Evolutionary conservation across 352 stramenopile species (phyloP).

Genomic region (Phytopythium boreale): DNA sequence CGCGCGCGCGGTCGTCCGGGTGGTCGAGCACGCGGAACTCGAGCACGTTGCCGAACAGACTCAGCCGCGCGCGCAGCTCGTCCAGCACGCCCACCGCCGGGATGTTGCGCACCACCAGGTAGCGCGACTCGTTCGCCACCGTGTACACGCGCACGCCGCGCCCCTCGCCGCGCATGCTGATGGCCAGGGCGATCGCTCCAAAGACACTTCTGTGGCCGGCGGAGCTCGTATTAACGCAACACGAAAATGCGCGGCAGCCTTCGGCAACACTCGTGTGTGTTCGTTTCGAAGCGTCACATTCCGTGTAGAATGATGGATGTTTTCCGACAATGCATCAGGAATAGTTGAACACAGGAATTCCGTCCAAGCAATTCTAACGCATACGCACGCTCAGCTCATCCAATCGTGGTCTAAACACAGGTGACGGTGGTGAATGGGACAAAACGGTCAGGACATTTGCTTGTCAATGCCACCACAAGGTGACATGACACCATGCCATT

Average conservation of each 20-base stretch:
- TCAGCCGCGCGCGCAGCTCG: conserved; percentile 50
- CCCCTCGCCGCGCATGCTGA: background rate
- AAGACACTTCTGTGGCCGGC: background rate
- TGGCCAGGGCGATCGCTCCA: background rate
- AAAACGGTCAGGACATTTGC: background rate
- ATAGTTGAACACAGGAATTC: too few species aligned
- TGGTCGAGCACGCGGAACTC: conserved; percentile 54
- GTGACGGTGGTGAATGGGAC: background rate
- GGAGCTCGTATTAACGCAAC: background rate
- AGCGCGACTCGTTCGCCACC: conserved; percentile 55
- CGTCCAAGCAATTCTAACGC: background rate
- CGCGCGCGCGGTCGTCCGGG: conserved; percentile 30
- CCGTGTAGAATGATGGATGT: too few species aligned
- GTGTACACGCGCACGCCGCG: conserved; percentile 51
- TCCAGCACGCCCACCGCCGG: conserved; percentile 52
- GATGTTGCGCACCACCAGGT: conserved; percentile 59
- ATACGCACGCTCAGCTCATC: too few species aligned
- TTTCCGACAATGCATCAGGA: too few species aligned
- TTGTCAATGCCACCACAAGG: background rate
- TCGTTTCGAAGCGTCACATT: background rate
- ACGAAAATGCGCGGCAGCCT: background rate
- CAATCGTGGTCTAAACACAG: background rate
- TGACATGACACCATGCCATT: too few species aligned
- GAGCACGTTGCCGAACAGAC: conserved; percentile 47
- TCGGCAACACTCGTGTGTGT: too few species aligned